Evolutionary conservation across 306 rosid genomes (phyloP).

Genomic region (Lathyrus oleraceus): DNA sequence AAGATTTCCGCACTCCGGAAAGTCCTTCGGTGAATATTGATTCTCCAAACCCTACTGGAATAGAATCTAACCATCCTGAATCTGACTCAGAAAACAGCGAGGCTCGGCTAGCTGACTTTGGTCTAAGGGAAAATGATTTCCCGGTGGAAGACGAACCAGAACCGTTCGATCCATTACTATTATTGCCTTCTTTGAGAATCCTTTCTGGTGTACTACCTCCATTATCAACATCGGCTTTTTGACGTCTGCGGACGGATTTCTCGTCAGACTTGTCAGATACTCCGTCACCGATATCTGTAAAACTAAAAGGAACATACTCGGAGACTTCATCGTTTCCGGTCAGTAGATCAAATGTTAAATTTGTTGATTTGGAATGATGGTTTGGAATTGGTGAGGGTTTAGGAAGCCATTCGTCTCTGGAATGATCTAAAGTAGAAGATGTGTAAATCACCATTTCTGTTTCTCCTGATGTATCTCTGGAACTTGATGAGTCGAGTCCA

Average conservation of each 20-base stretch:
- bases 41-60: constrained; percentile 73
- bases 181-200: constrained; percentile 52
- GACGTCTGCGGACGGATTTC: constrained; percentile 79
- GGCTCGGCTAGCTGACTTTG: constrained; percentile 67
- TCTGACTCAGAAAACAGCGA: constrained; percentile 51
- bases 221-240: constrained; percentile 60
- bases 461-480: constrained; percentile 39
- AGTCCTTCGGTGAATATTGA: constrained; percentile 54
- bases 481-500: constrained; percentile 50
- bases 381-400: constrained; percentile 47
- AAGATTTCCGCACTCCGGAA: constrained; percentile 62
- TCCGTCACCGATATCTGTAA: constrained; percentile 52
- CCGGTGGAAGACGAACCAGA: constrained; percentile 63
- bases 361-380: constrained; percentile 46
- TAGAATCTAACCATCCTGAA: constrained; percentile 59
- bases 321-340: constrained; percentile 48
- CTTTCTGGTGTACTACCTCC: constrained; percentile 58
- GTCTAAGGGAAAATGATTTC: constrained; percentile 64
- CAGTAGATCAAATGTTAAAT: constrained; percentile 45
- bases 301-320: constrained; percentile 37
- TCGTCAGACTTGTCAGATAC: constrained; percentile 66
- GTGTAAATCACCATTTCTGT: constrained; percentile 65
- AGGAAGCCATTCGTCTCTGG: constrained; percentile 49
- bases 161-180: constrained; percentile 51
- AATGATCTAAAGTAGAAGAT: constrained; percentile 47